Percentiles rank a stretch among this genome's conserved stretches.
These are phyloP conservation scores for Tolypocladium guangdongense DNA, from an alignment of 2,329 filamentous ascomycete genomes.

Conservation along the genomic window DNA sequence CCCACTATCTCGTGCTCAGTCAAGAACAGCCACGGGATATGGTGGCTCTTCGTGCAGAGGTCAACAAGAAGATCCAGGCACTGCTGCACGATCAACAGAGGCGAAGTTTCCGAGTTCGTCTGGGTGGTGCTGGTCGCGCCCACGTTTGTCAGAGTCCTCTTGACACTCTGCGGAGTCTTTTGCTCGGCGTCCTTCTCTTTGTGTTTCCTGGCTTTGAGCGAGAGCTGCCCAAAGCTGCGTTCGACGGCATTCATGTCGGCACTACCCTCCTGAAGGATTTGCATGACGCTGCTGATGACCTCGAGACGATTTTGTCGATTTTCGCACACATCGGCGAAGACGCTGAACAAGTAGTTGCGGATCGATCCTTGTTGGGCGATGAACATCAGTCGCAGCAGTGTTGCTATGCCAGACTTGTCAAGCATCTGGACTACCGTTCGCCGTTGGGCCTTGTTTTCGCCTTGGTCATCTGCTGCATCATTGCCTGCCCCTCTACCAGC, in stretches of 20 bases:
- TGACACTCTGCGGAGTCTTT: constrained; percentile 73
- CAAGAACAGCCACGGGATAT: constrained; percentile 84
- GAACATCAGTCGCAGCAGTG: constrained; percentile 96
- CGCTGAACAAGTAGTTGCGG: constrained; percentile 70
- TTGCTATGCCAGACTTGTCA: constrained; percentile 90
- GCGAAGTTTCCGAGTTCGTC: constrained; percentile 78
- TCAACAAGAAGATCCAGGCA: constrained; percentile 79
- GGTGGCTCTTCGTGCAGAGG: constrained; percentile 72
- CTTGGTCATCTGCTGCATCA: constrained; percentile 26
- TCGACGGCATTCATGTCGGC: constrained; percentile 89
- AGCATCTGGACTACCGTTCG: constrained; percentile 90
- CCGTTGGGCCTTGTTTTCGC: constrained; percentile 56
- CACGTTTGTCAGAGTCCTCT: constrained; percentile 59
- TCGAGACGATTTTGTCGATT: constrained; percentile 94
- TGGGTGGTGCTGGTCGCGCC: constrained; percentile 31
- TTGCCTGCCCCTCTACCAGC: constrained; percentile 9
- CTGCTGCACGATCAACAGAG: constrained; percentile 90
- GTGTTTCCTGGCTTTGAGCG: constrained; percentile 76
- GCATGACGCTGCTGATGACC: constrained; percentile 82
- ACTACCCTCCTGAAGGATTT: constrained; percentile 92
- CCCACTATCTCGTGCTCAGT: constrained; percentile 77
- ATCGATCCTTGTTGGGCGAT: constrained; percentile 84
- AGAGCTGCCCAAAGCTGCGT: constrained; percentile 87
- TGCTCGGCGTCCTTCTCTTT: constrained; percentile 47
- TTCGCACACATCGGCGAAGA: constrained; percentile 85